phyloP scores from a whole-genome alignment of 768 basidiomycete genomes.

The Cystofilobasidium ferigula region DNA sequence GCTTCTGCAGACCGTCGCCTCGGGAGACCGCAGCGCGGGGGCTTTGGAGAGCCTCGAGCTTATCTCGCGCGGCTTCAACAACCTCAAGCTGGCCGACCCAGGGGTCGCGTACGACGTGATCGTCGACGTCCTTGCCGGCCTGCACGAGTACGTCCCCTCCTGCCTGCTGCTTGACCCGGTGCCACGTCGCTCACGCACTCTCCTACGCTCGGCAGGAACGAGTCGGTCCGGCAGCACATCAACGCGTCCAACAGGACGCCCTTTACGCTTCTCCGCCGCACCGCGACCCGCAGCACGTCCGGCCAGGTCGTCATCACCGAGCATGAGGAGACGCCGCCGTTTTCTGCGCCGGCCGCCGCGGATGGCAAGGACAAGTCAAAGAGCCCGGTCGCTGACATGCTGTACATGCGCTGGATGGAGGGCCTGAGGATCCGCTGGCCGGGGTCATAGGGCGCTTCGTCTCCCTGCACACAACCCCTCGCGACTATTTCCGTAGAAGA shows the following conservation, averaged over 20 bases:
- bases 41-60: conserved; percentile 82
- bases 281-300: background rate
- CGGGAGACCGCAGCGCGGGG: conserved; percentile 64
- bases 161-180: background rate
- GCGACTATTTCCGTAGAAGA: no score
- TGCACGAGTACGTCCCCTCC: conserved; percentile 17
- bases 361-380: background rate
- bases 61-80: conserved; percentile 77
- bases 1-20: conserved; percentile 27
- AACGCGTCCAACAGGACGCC: background rate
- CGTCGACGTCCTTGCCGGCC: conserved; percentile 75
- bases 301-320: conserved; percentile 14
- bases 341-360: background rate
- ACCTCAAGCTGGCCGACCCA: conserved; percentile 70
- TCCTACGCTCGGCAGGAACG: conserved; percentile 7
- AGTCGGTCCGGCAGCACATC: conserved; percentile 18
- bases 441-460: background rate
- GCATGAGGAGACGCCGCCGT: background rate
- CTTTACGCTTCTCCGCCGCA: conserved; percentile 19
- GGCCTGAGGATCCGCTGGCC: conserved; percentile 24
- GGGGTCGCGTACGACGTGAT: conserved; percentile 77
- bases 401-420: conserved; percentile 26
- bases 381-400: conserved; percentile 21
- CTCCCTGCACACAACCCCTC: background rate
- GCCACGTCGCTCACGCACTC: background rate